Evolutionary conservation across 2,329 filamentous ascomycete species (phyloP).

Genomic region (Aspergillus hortae): DNA sequence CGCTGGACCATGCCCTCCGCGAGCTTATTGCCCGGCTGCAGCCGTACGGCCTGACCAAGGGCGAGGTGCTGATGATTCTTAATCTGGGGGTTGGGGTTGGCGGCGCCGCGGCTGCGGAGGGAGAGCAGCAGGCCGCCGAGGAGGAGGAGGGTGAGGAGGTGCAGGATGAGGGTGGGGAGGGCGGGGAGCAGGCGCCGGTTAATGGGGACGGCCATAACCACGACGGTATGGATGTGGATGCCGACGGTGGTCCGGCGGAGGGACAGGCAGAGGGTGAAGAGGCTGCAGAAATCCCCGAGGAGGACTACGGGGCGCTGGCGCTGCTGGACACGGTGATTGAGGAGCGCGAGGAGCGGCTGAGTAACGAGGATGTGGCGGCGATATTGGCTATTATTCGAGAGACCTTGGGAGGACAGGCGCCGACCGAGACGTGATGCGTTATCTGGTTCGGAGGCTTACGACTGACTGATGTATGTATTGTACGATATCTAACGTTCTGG

Average conservation of each 20-base stretch:
- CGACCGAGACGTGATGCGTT: neutral
- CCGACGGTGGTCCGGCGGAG: no score
- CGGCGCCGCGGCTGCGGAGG: conserved; percentile 2
- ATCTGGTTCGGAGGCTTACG: no score
- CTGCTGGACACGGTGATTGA: conserved; percentile 42
- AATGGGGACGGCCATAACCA: conserved; percentile 4
- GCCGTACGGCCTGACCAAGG: conserved; percentile 44
- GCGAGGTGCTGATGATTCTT: conserved; percentile 44
- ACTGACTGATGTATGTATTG: neutral
- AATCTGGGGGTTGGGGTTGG: conserved; percentile 43
- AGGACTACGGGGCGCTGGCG: conserved; percentile 34
- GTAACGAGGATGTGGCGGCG: conserved; percentile 33
- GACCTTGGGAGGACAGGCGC: conserved; percentile 20
- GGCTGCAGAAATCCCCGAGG: conserved; percentile 24
- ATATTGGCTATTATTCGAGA: conserved; percentile 36
- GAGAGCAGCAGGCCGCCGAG: conserved; percentile 5
- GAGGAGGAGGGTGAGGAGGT: conserved; percentile 7
- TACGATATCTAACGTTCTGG: neutral
- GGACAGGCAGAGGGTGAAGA: conserved; percentile 10
- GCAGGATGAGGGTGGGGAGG: conserved; percentile 11
- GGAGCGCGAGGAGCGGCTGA: conserved; percentile 40
- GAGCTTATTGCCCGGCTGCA: conserved; percentile 34
- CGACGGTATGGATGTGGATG: conserved; percentile 10
- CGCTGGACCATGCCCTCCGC: conserved; percentile 37
- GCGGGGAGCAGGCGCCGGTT: conserved; percentile 12